Conservation (phyloP, 2,329 filamentous ascomycete genomes). For the Arachnomyces sp. region DNA sequence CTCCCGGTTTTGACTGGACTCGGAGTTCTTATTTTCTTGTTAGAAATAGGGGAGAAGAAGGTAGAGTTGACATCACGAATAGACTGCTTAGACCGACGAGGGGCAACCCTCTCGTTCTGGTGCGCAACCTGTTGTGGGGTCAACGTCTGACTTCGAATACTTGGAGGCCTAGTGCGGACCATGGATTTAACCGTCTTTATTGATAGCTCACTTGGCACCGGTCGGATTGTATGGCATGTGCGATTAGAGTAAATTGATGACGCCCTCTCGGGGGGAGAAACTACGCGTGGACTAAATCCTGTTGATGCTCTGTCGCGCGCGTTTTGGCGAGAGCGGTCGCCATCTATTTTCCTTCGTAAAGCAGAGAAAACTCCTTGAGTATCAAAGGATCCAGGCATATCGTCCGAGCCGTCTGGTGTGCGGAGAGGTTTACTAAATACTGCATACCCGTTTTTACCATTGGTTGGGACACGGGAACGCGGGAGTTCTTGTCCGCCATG, state of each 20-base stretch:
- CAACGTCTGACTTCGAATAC: slow-evolving; percentile 5
- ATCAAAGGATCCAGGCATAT: slow-evolving; percentile 16
- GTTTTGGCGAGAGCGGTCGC: slow-evolving; percentile 4
- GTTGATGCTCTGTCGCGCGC: slow-evolving; percentile 1
- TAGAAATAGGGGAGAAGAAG: slow-evolving; percentile 10
- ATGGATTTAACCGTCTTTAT: slow-evolving; percentile 1
- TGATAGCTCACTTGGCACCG: slow-evolving; percentile 6
- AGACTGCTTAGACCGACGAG: slow-evolving; percentile 1
- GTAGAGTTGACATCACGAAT: slow-evolving; percentile 6
- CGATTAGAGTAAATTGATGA: slow-evolving; percentile 4
- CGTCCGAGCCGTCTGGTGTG: slow-evolving; percentile 10
- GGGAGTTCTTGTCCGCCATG: slow-evolving; percentile 25
- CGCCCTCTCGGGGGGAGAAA: slow-evolving; percentile 1
- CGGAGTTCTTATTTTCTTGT: slow-evolving; percentile 11
- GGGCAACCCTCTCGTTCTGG: slow-evolving; percentile 15
- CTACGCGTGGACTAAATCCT: not conserved
- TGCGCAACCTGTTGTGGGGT: slow-evolving; percentile 17
- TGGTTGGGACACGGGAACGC: slow-evolving; percentile 15
- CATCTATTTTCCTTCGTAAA: slow-evolving; percentile 24
- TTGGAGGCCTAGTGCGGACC: not conserved
- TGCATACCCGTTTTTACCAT: slow-evolving; percentile 20
- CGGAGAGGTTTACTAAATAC: slow-evolving; percentile 22
- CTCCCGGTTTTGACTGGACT: slow-evolving; percentile 1
- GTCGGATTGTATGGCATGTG: slow-evolving; percentile 2
- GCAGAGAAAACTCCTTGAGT: slow-evolving; percentile 27